Evolutionary conservation across 108 stramenopile genomes (phyloP).

Genomic region (Fragilaria crotonensis): DNA sequence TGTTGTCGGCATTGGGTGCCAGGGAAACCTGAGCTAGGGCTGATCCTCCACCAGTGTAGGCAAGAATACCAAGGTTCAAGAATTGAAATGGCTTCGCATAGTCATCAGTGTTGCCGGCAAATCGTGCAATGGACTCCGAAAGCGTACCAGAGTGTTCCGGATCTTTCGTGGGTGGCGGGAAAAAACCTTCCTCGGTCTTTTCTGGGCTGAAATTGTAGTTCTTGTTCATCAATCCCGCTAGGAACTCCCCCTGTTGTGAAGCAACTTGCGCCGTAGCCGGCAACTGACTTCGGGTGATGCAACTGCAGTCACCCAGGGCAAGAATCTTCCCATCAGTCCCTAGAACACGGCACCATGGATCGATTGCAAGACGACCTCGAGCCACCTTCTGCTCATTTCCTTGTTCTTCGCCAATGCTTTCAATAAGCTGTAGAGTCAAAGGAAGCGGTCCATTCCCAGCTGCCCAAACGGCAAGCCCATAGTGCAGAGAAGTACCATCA

Average conservation of each 20-base stretch:
- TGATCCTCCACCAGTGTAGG: conserved; percentile 85
- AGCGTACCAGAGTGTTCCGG: conserved; percentile 13
- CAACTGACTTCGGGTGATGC: conserved; percentile 42
- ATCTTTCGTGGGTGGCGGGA: conserved; percentile 44
- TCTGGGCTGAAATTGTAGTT: conserved; percentile 63
- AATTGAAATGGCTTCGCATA: conserved; percentile 93
- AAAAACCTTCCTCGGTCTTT: conserved; percentile 21
- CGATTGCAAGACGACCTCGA: conserved; percentile 80
- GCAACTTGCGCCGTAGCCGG: conserved; percentile 93
- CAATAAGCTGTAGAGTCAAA: conserved; percentile 64
- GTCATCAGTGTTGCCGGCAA: conserved; percentile 39
- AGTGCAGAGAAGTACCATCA: conserved; percentile 64
- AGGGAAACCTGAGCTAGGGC: conserved; percentile 78
- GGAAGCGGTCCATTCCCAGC: conserved; percentile 93
- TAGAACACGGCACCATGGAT: conserved; percentile 87
- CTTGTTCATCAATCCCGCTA: conserved; percentile 73
- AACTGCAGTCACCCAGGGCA: conserved; percentile 88
- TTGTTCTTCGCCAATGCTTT: conserved; percentile 59
- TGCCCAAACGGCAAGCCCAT: conserved; percentile 92
- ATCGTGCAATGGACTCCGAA: conserved; percentile 56
- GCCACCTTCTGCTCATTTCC: conserved; percentile 44
- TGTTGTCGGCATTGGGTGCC: conserved; percentile 43
- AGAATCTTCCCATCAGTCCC: conserved; percentile 76
- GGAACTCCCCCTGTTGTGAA: conserved; percentile 86
- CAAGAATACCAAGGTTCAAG: conserved; percentile 89